These are phyloP conservation scores for Gamarada debralockiae DNA, from an alignment of 495 filamentous ascomycete species.

Conservation along the genomic window DNA sequence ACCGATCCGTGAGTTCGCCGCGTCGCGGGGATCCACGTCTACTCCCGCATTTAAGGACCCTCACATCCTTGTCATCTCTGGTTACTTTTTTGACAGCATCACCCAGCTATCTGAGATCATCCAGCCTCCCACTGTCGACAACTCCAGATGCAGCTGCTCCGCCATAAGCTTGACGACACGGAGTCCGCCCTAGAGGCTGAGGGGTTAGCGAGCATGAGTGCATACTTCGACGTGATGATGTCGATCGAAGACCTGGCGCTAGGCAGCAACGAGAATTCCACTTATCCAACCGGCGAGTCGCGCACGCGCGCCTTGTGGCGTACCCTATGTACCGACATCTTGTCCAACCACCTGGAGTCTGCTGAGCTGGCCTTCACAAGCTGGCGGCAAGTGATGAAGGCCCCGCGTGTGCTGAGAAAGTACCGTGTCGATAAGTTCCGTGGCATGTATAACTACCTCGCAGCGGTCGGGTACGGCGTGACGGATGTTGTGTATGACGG, in stretches of 20 bases:
- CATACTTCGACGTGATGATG: neutral
- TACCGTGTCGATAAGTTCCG: neutral
- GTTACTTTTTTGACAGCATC: neutral
- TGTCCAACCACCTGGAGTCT: neutral
- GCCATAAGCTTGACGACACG: neutral
- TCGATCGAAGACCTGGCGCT: neutral
- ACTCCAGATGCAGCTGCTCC: neutral
- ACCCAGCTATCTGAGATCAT: neutral
- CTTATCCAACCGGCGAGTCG: neutral
- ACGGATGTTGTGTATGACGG: neutral
- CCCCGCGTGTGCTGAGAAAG: neutral
- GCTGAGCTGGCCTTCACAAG: neutral
- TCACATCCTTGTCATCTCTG: neutral
- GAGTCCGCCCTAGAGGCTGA: neutral
- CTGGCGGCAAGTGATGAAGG: neutral
- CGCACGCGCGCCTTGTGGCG: neutral
- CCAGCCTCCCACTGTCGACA: neutral
- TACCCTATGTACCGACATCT: neutral
- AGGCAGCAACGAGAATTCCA: neutral
- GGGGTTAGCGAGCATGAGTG: neutral
- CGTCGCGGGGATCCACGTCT: too few species aligned
- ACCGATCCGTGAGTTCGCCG: too few species aligned
- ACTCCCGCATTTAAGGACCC: neutral
- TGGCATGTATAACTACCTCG: constrained; percentile 1
- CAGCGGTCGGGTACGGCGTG: neutral